These are phyloP conservation scores for Logfia minima DNA, from an alignment of 129 eudicot genomes.

Conservation along the genomic window DNA sequence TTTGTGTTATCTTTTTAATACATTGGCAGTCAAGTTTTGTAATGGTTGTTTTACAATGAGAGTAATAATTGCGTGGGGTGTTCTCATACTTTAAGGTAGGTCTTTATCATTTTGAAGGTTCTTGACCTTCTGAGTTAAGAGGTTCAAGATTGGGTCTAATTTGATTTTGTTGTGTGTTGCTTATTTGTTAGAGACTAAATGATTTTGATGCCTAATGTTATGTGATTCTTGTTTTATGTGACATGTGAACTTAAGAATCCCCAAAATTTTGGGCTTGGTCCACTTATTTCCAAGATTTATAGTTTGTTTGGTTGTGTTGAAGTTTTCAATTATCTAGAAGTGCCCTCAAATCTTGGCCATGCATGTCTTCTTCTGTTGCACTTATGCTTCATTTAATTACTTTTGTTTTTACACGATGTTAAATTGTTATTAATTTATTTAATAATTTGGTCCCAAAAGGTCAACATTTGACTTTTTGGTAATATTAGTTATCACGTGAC, in stretches of 20 bases:
- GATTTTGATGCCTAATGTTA: not conserved
- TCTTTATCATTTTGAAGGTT: not conserved
- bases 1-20: not conserved
- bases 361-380: constrained; percentile 37
- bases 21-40: not conserved
- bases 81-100: not conserved
- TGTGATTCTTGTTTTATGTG: constrained; percentile 29
- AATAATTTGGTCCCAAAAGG: constrained; percentile 19
- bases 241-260: constrained; percentile 21
- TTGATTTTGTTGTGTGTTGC: not conserved
- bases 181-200: not conserved
- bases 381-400: constrained; percentile 30
- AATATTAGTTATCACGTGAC: constrained; percentile 11
- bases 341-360: constrained; percentile 38
- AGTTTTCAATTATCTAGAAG: constrained; percentile 24
- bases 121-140: not conserved
- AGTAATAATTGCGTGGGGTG: not conserved
- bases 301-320: constrained; percentile 25
- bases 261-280: constrained; percentile 27
- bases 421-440: not conserved
- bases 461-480: constrained; percentile 23
- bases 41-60: not conserved
- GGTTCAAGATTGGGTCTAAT: constrained; percentile 9
- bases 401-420: constrained; percentile 18
- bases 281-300: constrained; percentile 16